Base-by-base conservation (phyloP, 352 stramenopile species). In the Pythium volutum region DNA sequence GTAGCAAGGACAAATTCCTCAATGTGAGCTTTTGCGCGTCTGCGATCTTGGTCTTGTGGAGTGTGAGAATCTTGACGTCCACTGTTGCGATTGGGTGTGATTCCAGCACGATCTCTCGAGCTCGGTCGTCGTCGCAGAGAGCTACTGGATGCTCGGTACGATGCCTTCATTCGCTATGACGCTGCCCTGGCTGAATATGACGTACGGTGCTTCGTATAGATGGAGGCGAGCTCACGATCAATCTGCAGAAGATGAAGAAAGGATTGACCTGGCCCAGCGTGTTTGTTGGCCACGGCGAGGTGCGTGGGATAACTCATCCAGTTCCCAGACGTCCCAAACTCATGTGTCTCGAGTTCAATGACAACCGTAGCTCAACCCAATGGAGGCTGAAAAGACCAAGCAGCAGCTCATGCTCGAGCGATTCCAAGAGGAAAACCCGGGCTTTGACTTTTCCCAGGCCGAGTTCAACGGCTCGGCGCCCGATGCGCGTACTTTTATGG, bases 401-500 rank as follows among this genome's bases (percentile, higher is more conserved):
- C 92, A 98, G 67, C 87, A 98, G 70, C 83, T 99, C 65, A 98
- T 99, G 92, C 76, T 98, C 25, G 96, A 99, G 76, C 78, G 97
- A 29, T 99, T 99, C 76, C 94, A 99, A 71, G 93, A 98, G 69
- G 96, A 99, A 73, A 96, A 99, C 75, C 96, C 97, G n/a, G 96
- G 97, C 26, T 98, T 99, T 67, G 97, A 99, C 62, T 99, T 99
- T 81, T 97, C 93, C 14, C 89, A 95, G 54, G 97, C 97, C 27
- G 87, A 98, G 62, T 99, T 99, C 68, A 99, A 98, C 76, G 97
- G 97, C 6, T 70, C 85, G 29, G 95, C 97, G 11, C 97, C 97
- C 2, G 95, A 99, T 73, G 89, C 97, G 18, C 81, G 93, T 55
- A 98, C 84, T 18, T 99, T 99, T 67, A 99, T 99, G 96, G 97